Conservation (phyloP, 371 early-diverging fungal genomes). For the Mortierella sp. region DNA sequence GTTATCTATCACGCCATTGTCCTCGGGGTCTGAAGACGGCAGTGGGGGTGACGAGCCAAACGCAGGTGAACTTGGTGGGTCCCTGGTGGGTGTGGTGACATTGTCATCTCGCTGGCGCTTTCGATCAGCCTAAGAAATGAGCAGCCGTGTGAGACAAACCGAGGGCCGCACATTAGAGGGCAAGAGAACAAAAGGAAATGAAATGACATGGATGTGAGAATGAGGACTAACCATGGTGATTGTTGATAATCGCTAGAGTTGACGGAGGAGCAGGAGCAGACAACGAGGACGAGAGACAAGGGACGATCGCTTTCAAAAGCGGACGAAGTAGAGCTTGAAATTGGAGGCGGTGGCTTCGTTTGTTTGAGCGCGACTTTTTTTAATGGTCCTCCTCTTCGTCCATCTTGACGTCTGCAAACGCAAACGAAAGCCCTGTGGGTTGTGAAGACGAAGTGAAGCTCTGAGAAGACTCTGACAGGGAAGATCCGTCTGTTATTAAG, state of each 20-base stretch:
- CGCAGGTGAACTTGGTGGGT: constrained; percentile 43
- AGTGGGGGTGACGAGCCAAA: constrained; percentile 41
- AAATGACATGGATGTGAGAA: background rate
- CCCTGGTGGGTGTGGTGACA: constrained; percentile 39
- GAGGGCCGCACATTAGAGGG: too few relatives aligned
- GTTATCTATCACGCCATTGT: constrained; percentile 38
- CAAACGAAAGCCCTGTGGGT: constrained; percentile 14
- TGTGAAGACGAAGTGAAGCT: background rate
- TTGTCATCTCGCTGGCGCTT: constrained; percentile 53
- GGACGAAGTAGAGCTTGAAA: too few relatives aligned
- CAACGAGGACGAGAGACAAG: constrained; percentile 4
- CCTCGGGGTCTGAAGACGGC: constrained; percentile 50
- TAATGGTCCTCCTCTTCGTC: constrained; percentile 13
- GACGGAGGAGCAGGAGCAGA: background rate
- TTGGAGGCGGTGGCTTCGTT: too few relatives aligned
- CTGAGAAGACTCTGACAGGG: constrained; percentile 19
- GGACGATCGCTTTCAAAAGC: too few relatives aligned
- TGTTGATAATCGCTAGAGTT: background rate
- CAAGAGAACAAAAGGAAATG: background rate
- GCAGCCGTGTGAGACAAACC: background rate
- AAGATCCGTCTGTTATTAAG: constrained; percentile 14
- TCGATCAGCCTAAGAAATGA: constrained; percentile 50
- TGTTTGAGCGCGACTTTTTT: too few relatives aligned
- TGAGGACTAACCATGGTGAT: constrained; percentile 29
- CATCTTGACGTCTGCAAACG: constrained; percentile 20